Conservation (phyloP, 148 eudicot species). For the Agrostemma githago region DNA sequence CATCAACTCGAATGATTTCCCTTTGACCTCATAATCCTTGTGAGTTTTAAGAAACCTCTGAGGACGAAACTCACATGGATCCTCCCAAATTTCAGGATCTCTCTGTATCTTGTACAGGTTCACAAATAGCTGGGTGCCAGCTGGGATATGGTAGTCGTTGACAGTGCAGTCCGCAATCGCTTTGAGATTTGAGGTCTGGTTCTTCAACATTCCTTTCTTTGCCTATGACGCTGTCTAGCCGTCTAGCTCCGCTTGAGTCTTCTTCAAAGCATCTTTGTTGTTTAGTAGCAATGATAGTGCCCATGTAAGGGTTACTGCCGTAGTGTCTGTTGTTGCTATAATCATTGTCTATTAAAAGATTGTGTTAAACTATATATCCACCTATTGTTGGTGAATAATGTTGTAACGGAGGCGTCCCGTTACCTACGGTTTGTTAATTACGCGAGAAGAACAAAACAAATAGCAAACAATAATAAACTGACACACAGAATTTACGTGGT, state of each 20-base stretch:
- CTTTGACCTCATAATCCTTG: conserved; percentile 19
- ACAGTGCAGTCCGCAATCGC: conserved; percentile 19
- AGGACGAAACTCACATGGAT: conserved; percentile 15
- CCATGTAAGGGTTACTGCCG: conserved; percentile 25
- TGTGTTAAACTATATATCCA: too few species aligned
- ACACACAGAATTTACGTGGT: too few species aligned
- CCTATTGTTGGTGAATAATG: too few species aligned
- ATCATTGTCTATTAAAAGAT: conserved; percentile 13
- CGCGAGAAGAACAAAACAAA: too few species aligned
- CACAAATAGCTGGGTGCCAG: conserved; percentile 15
- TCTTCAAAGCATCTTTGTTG: conserved; percentile 19
- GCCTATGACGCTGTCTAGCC: conserved; percentile 19
- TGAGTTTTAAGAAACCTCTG: conserved; percentile 26
- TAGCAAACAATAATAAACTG: too few species aligned
- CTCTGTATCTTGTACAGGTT: conserved; percentile 25
- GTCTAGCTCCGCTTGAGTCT: conserved; percentile 28
- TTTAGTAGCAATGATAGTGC: conserved; percentile 27
- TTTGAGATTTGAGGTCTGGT: conserved; percentile 17
- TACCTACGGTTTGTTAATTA: too few species aligned
- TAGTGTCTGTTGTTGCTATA: conserved; percentile 27
- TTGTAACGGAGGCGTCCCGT: too few species aligned
- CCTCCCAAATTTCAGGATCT: conserved; percentile 16
- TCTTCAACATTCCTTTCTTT: conserved; percentile 24
- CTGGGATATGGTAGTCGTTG: conserved; percentile 15
- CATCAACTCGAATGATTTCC: conserved; percentile 11